Conservation (phyloP, 345 rosid species). For the Eucalyptus paniculata region DNA sequence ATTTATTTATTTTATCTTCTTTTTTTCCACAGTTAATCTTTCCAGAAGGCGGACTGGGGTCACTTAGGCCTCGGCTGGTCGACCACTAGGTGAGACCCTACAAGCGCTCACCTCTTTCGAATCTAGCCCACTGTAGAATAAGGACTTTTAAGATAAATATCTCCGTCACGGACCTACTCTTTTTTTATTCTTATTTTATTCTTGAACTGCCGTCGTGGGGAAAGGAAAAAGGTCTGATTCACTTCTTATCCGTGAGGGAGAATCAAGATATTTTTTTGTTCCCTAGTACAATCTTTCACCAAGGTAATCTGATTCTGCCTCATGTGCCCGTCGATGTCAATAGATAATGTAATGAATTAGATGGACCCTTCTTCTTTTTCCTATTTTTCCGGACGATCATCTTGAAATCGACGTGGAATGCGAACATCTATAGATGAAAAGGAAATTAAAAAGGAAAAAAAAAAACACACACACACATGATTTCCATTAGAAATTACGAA, state of each 20-base stretch:
- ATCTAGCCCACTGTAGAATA: background rate
- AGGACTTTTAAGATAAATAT: background rate
- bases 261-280: background rate
- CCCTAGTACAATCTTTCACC: background rate
- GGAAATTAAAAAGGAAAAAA: background rate
- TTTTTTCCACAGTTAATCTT: background rate
- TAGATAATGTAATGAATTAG: background rate
- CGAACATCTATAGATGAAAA: background rate
- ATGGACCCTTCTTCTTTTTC: background rate
- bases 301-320: background rate
- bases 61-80: background rate
- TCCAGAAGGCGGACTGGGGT: accelerated
- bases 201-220: background rate
- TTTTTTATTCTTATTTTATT: background rate
- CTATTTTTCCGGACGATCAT: background rate
- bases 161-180: background rate
- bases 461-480: background rate
- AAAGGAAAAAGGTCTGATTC: background rate
- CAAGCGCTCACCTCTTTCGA: background rate
- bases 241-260: background rate
- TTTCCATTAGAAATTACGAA: background rate
- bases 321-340: background rate
- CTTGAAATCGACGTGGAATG: background rate
- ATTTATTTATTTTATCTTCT: background rate
- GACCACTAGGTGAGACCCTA: background rate